Conservation (phyloP, 176 grass and related monocot species). For the Oryza punctata region DNA sequence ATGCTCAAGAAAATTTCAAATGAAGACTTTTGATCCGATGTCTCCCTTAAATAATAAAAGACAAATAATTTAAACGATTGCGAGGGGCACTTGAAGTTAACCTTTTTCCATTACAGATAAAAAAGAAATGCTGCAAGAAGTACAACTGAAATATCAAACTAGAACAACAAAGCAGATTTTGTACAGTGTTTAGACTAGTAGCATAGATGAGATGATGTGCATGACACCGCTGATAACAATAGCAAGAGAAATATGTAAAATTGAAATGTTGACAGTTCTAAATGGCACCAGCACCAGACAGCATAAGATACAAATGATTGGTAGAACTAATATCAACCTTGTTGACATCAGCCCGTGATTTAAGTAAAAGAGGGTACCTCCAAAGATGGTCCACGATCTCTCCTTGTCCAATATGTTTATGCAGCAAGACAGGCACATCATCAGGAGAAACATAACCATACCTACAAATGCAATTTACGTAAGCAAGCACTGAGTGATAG, state of each 20-base stretch:
- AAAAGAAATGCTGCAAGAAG: background rate
- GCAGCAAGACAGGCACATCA: slow-evolving; percentile 77
- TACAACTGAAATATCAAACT: slow-evolving; percentile 20
- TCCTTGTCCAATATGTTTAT: slow-evolving; percentile 82
- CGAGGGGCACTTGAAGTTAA: background rate
- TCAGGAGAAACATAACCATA: slow-evolving; percentile 98
- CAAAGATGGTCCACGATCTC: slow-evolving; percentile 77
- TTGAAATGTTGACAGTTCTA: background rate
- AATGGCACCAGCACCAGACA: background rate
- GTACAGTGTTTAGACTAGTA: background rate
- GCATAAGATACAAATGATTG: background rate
- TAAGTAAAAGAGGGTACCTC: slow-evolving; percentile 62
- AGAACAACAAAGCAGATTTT: slow-evolving; percentile 19
- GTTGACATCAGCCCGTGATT: background rate
- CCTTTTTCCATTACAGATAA: background rate
- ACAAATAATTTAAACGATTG: background rate
- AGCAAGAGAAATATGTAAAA: slow-evolving; percentile 7
- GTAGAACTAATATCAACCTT: slow-evolving; percentile 4
- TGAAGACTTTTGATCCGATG: background rate
- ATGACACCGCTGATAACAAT: slow-evolving; percentile 13
- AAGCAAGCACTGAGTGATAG: slow-evolving; percentile 19
- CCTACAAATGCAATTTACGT: slow-evolving; percentile 62
- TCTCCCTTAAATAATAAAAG: background rate
- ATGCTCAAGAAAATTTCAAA: slow-evolving; percentile 20
- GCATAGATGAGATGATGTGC: too few species aligned